These are phyloP conservation scores for Rhododendron henanense DNA, from an alignment of 148 eudicot genomes.

Conservation along the genomic window DNA sequence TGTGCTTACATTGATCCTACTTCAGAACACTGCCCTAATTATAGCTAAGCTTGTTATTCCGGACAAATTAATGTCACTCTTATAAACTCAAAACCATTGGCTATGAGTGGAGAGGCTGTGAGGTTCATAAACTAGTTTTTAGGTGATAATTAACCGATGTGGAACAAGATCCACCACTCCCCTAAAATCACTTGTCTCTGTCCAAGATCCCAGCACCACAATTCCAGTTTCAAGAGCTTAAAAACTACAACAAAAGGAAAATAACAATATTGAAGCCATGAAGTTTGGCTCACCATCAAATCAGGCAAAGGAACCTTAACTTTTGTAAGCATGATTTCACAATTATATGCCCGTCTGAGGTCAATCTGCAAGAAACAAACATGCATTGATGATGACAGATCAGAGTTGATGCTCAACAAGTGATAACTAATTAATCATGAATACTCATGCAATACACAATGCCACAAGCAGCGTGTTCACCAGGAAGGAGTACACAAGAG, in stretches of 20 bases:
- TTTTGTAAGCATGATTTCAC: slow-evolving; percentile 93
- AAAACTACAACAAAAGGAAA: background rate
- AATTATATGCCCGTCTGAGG: slow-evolving; percentile 77
- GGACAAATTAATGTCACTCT: background rate
- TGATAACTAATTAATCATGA: background rate
- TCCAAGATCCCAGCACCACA: background rate
- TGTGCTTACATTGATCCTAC: background rate
- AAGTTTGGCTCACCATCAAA: slow-evolving; percentile 58
- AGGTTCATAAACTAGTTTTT: background rate
- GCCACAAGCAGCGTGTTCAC: too few species aligned
- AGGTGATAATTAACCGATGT: background rate
- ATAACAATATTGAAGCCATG: background rate
- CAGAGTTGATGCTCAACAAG: slow-evolving; percentile 3
- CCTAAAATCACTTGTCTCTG: background rate
- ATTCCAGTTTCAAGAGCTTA: background rate
- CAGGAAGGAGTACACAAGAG: too few species aligned
- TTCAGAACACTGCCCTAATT: background rate
- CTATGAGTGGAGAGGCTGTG: background rate
- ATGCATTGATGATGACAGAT: background rate
- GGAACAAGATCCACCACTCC: background rate
- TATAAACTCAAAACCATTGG: background rate
- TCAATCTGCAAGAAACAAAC: slow-evolving; percentile 58
- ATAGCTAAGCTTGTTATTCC: background rate
- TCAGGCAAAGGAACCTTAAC: slow-evolving; percentile 88
- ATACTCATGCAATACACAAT: background rate